These are phyloP conservation scores for Pyrus betulifolia DNA, from an alignment of 306 rosid species.

Conservation along the genomic window DNA sequence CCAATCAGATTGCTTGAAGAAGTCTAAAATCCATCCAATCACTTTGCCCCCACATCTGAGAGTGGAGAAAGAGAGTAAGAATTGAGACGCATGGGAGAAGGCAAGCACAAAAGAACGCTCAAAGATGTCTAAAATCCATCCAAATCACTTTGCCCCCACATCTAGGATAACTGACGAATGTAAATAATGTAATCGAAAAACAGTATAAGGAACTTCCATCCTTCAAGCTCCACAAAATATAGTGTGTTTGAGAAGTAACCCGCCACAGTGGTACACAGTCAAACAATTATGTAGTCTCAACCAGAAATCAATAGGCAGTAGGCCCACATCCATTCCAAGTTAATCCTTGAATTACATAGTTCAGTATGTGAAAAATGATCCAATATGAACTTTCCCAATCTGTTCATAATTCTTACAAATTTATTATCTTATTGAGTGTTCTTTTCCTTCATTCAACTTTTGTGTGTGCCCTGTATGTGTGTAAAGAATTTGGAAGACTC, in stretches of 20 bases:
- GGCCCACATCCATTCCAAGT: background rate
- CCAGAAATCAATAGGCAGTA: background rate
- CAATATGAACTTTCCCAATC: background rate
- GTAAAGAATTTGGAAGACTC: background rate
- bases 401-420: background rate
- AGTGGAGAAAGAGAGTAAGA: constrained; percentile 33
- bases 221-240: background rate
- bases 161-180: background rate
- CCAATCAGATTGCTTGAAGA: constrained; percentile 19
- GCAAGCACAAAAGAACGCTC: background rate
- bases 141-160: background rate
- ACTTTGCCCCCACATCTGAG: constrained; percentile 70
- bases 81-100: constrained; percentile 9
- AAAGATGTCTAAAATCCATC: background rate
- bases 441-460: background rate
- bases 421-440: background rate
- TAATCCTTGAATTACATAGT: background rate
- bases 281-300: background rate
- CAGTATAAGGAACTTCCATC: background rate
- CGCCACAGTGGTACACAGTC: background rate
- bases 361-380: background rate
- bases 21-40: constrained; percentile 50
- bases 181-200: background rate
- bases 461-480: background rate
- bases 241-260: background rate